Percentiles rank a stretch among this genome's conserved stretches.
These are phyloP conservation scores for Chalara sp. DNA, from an alignment of 2,329 filamentous ascomycete species.

Conservation along the genomic window DNA sequence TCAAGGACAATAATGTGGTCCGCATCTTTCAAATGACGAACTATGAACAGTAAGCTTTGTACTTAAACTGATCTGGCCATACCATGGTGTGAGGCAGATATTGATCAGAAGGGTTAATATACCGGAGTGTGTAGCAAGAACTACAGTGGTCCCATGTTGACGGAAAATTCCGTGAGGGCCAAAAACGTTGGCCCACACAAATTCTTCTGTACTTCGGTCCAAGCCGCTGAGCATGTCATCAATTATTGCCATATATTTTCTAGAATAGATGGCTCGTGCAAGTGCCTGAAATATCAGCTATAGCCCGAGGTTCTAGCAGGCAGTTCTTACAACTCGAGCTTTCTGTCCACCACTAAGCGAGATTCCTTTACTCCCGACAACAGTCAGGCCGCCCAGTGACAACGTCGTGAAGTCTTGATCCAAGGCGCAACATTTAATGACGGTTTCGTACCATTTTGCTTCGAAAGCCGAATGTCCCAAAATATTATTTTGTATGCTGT, in stretches of 20 bases:
- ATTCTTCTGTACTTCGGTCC: slow-evolving; percentile 13
- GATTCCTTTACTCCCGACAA: slow-evolving; percentile 23
- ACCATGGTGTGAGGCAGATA: background rate
- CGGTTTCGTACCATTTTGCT: slow-evolving; percentile 17
- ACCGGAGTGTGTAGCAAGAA: slow-evolving; percentile 27
- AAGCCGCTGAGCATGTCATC: slow-evolving; percentile 20
- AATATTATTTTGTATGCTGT: slow-evolving; percentile 32
- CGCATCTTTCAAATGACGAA: slow-evolving; percentile 9
- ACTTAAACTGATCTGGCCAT: background rate
- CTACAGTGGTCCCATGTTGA: slow-evolving; percentile 24
- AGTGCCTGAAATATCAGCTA: slow-evolving; percentile 8
- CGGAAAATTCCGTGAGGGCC: slow-evolving; percentile 5
- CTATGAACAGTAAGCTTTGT: slow-evolving; percentile 2
- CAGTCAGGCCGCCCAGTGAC: slow-evolving; percentile 16
- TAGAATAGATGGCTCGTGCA: slow-evolving; percentile 18
- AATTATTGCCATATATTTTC: slow-evolving; percentile 12
- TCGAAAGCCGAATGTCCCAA: slow-evolving; percentile 23
- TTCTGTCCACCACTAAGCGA: slow-evolving; percentile 22
- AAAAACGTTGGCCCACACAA: slow-evolving; percentile 9
- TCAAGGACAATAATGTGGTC: slow-evolving; percentile 9
- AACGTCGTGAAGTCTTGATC: slow-evolving; percentile 13
- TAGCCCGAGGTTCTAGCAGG: background rate
- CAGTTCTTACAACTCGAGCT: slow-evolving; percentile 7
- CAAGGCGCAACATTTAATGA: slow-evolving; percentile 13
- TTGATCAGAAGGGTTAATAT: slow-evolving; percentile 1